Evolutionary conservation across 805 yeast genomes (phyloP).

Genomic region (Yamadazyma olivae): DNA sequence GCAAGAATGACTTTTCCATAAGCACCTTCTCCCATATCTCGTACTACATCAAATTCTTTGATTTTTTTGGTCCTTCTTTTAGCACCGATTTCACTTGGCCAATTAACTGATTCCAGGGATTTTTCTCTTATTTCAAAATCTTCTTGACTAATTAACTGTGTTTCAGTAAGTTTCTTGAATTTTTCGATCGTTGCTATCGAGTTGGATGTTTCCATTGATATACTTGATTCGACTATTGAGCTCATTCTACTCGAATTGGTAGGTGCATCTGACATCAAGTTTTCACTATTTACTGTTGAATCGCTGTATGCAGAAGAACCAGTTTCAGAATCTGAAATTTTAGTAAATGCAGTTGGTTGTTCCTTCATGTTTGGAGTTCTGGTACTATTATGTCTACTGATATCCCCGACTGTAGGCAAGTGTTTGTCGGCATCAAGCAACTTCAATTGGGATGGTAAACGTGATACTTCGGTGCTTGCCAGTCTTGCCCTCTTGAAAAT

Average conservation of each 20-base stretch:
- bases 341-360: neutral
- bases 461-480: slow-evolving; percentile 12
- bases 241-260: slow-evolving; percentile 3
- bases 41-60: slow-evolving; percentile 65
- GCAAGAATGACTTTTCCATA: slow-evolving; percentile 91
- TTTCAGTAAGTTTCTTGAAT: slow-evolving; percentile 24
- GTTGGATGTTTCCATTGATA: neutral
- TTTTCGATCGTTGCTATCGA: neutral
- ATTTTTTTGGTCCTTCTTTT: slow-evolving; percentile 69
- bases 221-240: slow-evolving; percentile 2
- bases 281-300: slow-evolving; percentile 1
- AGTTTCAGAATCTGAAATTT: neutral
- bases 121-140: slow-evolving; percentile 39
- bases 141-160: slow-evolving; percentile 44
- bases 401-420: slow-evolving; percentile 24
- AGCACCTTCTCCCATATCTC: slow-evolving; percentile 93
- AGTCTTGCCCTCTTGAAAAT: slow-evolving; percentile 14
- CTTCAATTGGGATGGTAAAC: slow-evolving; percentile 56
- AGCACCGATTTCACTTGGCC: slow-evolving; percentile 58
- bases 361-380: slow-evolving; percentile 14
- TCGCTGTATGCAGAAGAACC: slow-evolving; percentile 1
- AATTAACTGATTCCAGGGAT: slow-evolving; percentile 33
- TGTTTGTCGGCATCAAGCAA: slow-evolving; percentile 27
- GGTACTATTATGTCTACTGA: slow-evolving; percentile 34
- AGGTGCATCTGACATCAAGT: slow-evolving; percentile 7